Base-by-base conservation (phyloP, 139 green algal species). In the Chlorella sp. region DNA sequence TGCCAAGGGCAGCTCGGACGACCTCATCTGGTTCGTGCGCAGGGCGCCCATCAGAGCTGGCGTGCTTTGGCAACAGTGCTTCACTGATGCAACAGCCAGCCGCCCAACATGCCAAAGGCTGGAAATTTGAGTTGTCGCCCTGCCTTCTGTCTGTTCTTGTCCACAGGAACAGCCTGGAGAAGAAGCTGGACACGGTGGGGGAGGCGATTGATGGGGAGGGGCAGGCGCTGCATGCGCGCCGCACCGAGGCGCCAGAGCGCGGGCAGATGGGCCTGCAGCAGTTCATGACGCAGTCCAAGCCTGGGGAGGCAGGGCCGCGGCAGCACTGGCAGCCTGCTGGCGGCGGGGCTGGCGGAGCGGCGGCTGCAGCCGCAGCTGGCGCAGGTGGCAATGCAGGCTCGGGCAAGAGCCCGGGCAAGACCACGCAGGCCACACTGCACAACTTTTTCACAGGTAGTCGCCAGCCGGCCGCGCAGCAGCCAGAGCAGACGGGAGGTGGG, bases 151-250 rank as follows among this genome's bases (percentile, higher is more conserved):
- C 6, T 72, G 34, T 19, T 28, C 56, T 34, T 26, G 34, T 26
- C 36, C 19, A 36, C 83, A 76, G 82, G 51, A 60, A 11, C 51
- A 88, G 84, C 54, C 41, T 95, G 44, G 85, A 93, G 83, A 90
- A 70, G 87, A 98, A 98, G 88, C 87, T 98, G 64, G 91, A 92
- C 80, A 93, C 89, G 73, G 89, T 97, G 36, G 94, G 95, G 3
- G 89, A 95, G 82, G 90, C 92, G 69, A 85, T 95, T 73, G 91
- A 95, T 64, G 94, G 91, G 0, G 60, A 86, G 72, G 75, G 84
- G 19, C 84, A 90, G 72, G 76, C 40, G 17, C 72, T 95, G 65
- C 54, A 90, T 75, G 68, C 65, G 0, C 62, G 30, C 28, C 76
- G 30, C 5, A 38, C 48, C 67, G 36, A 60, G n/a, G 77, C 86